A percentile compares a stretch with the other conserved stretches of the same genome.
These are phyloP conservation scores for Cladophialophora bantiana DNA, from an alignment of 2,329 filamentous ascomycete species.

Conservation along the genomic window DNA sequence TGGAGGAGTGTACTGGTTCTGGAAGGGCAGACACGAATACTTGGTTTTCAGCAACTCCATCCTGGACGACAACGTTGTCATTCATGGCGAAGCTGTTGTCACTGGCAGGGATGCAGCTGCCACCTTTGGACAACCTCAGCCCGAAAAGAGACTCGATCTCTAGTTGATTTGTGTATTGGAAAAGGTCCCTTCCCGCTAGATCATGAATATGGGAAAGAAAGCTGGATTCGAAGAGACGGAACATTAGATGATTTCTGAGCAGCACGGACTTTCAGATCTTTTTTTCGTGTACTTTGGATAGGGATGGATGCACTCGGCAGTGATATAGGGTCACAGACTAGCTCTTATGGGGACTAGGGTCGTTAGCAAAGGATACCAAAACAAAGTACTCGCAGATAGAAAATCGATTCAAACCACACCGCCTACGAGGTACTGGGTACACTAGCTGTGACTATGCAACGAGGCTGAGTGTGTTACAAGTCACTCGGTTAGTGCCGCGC, in stretches of 20 bases:
- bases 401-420: not conserved
- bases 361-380: not conserved
- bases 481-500: not conserved
- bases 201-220: not conserved
- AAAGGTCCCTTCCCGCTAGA: not conserved
- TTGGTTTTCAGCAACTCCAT: slow-evolving; percentile 32
- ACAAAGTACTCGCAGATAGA: not conserved
- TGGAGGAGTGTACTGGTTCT: slow-evolving; percentile 33
- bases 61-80: slow-evolving; percentile 35
- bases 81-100: slow-evolving; percentile 30
- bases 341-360: not conserved
- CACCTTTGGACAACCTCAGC: slow-evolving; percentile 21
- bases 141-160: slow-evolving; percentile 19
- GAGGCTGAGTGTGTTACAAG: not conserved
- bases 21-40: slow-evolving; percentile 35
- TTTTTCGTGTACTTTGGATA: not conserved
- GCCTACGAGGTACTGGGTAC: too few relatives aligned
- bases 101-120: slow-evolving; percentile 27
- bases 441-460: not conserved
- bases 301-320: not conserved
- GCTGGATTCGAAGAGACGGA: not conserved
- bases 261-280: not conserved
- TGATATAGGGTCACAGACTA: not conserved
- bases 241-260: not conserved
- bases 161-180: not conserved